Evolutionary conservation across 352 stramenopile genomes (phyloP), one percentile per base, ranked within the genome.

Genomic region (Globisporangium nunn): DNA sequence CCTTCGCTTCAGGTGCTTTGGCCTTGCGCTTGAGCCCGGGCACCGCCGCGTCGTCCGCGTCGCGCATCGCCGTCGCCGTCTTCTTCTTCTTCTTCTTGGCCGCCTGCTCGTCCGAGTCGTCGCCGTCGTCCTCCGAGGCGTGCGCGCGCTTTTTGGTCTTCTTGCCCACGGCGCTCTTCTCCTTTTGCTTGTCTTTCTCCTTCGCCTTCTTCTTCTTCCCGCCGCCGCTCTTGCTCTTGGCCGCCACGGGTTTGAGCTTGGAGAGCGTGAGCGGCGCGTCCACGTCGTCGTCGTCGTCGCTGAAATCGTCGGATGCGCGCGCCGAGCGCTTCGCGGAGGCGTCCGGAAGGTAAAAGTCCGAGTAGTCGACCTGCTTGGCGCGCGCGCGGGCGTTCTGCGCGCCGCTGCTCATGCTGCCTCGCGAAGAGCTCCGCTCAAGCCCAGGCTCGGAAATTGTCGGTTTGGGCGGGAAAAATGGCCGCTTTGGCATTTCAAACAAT

Each of bases 321-420:
- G 56, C n/a, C 35, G 17, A 52, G 2, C 58, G 58, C 56, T 71
- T 66, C 48, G 54, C 54, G 7, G 41, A 33, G 28, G 50, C 52
- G 28, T 63, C 61, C 44, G 50, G 43, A 35, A 51, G 54, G 56
- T 74, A 58, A 45, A 75, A 63, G 55, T 79, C 70, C 44, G 72
- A 70, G 67, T 79, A 78, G 55, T 79, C 72, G 30, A 72, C 65
- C 23, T 58, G 57, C 59, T 70, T 58, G 28, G 49, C 52, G 37
- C 56, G 63, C 58, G 49, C 66, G 59, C 72, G 68, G 61, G 64
- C 72, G 61, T 72, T 58, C 28, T 46, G 65, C 72, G 76, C 75
- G 30, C 52, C 56, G 62, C 52, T 62, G 52, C 47, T 75, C 66
- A 65, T 69, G 49, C 33, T 68, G 18, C 44, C 14, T 28, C 43